These are phyloP conservation scores for Paxillus rubicundulus DNA, from an alignment of 768 basidiomycete species.

Conservation along the genomic window DNA sequence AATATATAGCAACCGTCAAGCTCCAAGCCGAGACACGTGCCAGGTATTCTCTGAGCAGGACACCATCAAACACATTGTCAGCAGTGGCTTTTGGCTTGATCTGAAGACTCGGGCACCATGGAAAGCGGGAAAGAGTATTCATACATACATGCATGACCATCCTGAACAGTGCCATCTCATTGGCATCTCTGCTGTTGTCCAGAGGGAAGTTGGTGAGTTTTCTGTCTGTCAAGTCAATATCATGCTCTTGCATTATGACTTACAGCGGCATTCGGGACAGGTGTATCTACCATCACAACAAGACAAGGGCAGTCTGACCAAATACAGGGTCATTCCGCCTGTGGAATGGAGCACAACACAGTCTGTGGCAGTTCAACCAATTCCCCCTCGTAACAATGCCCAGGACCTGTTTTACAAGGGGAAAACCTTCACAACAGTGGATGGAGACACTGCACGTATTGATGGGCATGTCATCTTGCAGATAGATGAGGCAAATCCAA, in stretches of 20 bases:
- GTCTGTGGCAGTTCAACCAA: neutral
- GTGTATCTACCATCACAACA: neutral
- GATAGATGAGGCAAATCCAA: no score
- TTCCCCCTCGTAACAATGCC: neutral
- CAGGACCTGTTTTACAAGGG: neutral
- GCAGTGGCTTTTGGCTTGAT: constrained; percentile 11
- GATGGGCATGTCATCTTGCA: no score
- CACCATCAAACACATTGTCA: constrained; percentile 7
- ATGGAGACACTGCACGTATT: constrained; percentile 8
- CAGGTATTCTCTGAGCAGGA: constrained; percentile 4
- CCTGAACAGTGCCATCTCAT: constrained; percentile 4
- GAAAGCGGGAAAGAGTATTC: neutral
- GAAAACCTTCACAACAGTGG: neutral
- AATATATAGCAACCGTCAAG: no score
- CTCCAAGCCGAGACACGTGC: no score
- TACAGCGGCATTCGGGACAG: neutral
- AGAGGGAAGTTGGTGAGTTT: no score
- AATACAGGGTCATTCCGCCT: no score
- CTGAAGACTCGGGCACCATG: no score
- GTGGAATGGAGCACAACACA: constrained; percentile 2
- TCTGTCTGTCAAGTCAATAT: no score
- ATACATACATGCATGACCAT: neutral
- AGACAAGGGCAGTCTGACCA: neutral
- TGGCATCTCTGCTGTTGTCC: constrained; percentile 2
- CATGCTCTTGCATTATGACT: neutral